These are phyloP conservation scores for Carex myosuroides DNA, from an alignment of 176 grass and related monocot genomes.

Conservation along the genomic window DNA sequence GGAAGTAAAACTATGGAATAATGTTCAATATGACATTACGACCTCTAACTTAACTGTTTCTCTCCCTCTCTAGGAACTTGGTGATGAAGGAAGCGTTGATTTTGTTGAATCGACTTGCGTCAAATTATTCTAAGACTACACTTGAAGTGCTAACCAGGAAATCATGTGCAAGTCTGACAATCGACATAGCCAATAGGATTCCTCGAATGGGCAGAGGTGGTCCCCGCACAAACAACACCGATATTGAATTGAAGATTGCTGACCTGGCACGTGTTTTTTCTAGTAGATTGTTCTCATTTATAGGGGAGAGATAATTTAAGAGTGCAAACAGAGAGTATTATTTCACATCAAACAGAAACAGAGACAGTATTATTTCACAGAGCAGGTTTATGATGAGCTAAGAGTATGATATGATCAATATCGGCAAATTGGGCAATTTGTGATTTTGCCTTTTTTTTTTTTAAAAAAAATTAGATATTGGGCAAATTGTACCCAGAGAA, in stretches of 20 bases:
- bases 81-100: constrained; percentile 79
- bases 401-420: background rate
- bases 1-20: background rate
- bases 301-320: constrained; percentile 40
- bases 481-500: background rate
- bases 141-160: constrained; percentile 55
- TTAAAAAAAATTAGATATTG: background rate
- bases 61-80: constrained; percentile 35
- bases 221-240: constrained; percentile 21
- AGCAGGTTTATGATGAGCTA: background rate
- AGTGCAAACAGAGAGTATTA: background rate
- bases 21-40: background rate
- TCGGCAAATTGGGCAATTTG: background rate
- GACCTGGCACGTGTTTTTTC: constrained; percentile 56
- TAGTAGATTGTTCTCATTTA: constrained; percentile 44
- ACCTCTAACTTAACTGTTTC: background rate
- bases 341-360: background rate
- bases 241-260: constrained; percentile 46
- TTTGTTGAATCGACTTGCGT: constrained; percentile 75
- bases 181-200: constrained; percentile 52
- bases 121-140: constrained; percentile 71
- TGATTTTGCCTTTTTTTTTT: background rate
- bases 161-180: constrained; percentile 46
- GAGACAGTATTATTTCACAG: background rate
- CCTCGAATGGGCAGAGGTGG: constrained; percentile 26